Base-by-base conservation (phyloP, 73 alveolate species). In the Tetrahymena malaccensis region DNA sequence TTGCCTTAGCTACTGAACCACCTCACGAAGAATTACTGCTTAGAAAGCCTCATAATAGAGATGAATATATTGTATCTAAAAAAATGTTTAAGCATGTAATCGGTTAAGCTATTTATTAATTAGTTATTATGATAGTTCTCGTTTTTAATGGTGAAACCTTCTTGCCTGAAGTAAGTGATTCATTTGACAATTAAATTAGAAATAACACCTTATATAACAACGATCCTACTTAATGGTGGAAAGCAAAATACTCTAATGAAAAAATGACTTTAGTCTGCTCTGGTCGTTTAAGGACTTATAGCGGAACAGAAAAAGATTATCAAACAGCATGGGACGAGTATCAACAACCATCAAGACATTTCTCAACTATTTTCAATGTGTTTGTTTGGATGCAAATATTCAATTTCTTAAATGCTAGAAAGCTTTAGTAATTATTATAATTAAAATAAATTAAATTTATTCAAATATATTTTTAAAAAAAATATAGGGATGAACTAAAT, bases 1-100 rank as follows among this genome's bases (percentile, higher is more conserved):
- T 99, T 43, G 99, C 99, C 25, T 97, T 98, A 43, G 99, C 99
- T 17, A 98, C 99, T 11, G 99, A 98, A 96, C 98, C 99, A 4
- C 99, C 99, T n/a, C 98, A 98, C 34, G 98, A 94, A 33, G 98
- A 94, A 25, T 96, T 98, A 8, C 94, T 99, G n/a, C 70, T 96
- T 25, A 97, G 99, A 89, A 98, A 97, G 38, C 99, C 99, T 58
- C 96, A 98, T 85, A 93, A 95, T 17, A 96, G 98, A 93, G 97
- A 96, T 34, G 99, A 97, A 40, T 98, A 96, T 93, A 98, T 98
- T 93, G 96, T 98, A 44, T 97, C 99, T n/a, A 94, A 97, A 4
- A 97, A 93, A 57, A 99, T 98, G 99, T 97, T 97, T 97, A 98
- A 98, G 96, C 99, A 99, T 38, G 93, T 99, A 10, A 34, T 97